phyloP scores from a whole-genome alignment of 305 asterid species.

The Solanum aculeatissimum region DNA sequence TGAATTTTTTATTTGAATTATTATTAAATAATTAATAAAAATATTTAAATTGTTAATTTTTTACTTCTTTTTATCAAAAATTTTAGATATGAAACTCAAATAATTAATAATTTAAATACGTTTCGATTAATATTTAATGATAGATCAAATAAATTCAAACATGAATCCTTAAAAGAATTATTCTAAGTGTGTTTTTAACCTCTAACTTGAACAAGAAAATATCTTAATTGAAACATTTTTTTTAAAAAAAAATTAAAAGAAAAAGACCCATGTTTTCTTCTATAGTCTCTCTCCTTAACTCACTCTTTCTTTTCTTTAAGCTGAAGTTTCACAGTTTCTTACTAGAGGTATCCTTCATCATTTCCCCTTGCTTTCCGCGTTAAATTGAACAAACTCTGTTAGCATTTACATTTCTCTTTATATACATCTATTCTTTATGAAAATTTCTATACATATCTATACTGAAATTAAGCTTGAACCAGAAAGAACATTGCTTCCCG shows the following conservation, averaged over 20 bases:
- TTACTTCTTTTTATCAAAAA: too few species aligned
- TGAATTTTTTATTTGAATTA: too few species aligned
- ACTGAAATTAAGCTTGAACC: not conserved
- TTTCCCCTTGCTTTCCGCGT: conserved; percentile 12
- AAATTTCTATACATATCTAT: not conserved
- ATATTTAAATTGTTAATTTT: too few species aligned
- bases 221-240: not conserved
- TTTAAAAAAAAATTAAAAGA: not conserved
- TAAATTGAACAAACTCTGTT: not conserved
- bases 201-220: not conserved
- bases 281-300: not conserved
- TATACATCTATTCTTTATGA: not conserved
- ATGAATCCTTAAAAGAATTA: too few species aligned
- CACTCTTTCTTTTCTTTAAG: conserved; percentile 7
- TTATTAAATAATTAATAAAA: too few species aligned
- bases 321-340: conserved; percentile 25
- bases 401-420: not conserved
- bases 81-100: too few species aligned
- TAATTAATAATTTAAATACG: too few species aligned
- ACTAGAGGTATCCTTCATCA: not conserved
- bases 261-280: not conserved
- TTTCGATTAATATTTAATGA: too few species aligned
- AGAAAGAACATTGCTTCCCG: conserved; percentile 60
- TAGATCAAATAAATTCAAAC: too few species aligned
- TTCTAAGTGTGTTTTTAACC: too few species aligned